Conservation (phyloP, 2,329 filamentous ascomycete species). For the Fusarium lyarnte region DNA sequence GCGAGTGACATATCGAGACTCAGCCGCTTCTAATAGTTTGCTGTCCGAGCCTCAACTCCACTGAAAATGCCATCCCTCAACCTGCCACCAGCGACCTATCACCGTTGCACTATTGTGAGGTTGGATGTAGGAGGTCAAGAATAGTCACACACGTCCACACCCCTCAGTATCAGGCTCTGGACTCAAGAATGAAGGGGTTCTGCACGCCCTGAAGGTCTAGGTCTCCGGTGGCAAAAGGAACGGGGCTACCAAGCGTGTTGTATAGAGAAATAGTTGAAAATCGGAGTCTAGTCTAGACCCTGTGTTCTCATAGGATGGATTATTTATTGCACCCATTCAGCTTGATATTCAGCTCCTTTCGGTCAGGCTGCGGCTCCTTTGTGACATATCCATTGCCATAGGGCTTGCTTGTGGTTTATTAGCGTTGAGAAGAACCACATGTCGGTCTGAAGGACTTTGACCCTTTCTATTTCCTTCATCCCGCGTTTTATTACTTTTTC, state of each 20-base stretch:
- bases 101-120: slow-evolving; percentile 14
- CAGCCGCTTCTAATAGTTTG: slow-evolving; percentile 24
- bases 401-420: slow-evolving; percentile 22
- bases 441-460: not conserved
- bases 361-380: not conserved
- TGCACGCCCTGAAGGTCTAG: slow-evolving; percentile 2
- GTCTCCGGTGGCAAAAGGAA: slow-evolving; percentile 28
- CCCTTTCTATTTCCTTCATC: not conserved
- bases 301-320: slow-evolving; percentile 1
- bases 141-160: slow-evolving; percentile 24
- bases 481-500: not conserved
- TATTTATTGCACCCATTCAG: not conserved
- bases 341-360: slow-evolving; percentile 26
- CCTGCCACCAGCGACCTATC: slow-evolving; percentile 10
- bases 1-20: slow-evolving; percentile 11
- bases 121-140: slow-evolving; percentile 27
- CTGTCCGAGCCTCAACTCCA: not conserved
- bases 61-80: slow-evolving; percentile 6
- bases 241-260: not conserved
- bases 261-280: not conserved
- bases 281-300: not conserved
- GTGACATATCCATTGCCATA: not conserved
- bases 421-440: slow-evolving; percentile 15
- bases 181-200: not conserved
- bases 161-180: not conserved